Evolutionary conservation across 2,329 filamentous ascomycete species (phyloP).

Genomic region (Purpureocillium takamizusanense): DNA sequence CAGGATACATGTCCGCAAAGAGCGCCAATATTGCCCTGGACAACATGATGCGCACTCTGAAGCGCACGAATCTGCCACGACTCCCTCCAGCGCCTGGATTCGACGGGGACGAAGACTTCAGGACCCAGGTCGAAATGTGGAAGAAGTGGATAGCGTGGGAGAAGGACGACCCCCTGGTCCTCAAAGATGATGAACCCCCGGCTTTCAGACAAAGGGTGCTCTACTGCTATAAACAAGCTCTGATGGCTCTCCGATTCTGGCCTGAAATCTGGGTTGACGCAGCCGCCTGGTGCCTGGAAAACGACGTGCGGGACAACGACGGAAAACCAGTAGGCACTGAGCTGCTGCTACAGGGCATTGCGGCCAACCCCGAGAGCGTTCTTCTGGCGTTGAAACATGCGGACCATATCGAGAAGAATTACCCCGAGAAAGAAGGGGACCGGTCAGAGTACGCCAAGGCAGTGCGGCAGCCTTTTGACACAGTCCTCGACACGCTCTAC

Average conservation of each 20-base stretch:
- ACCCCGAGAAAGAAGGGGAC: slow-evolving; percentile 68
- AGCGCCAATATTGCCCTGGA: slow-evolving; percentile 86
- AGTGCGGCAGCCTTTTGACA: slow-evolving; percentile 76
- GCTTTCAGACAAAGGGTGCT: slow-evolving; percentile 71
- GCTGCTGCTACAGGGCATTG: slow-evolving; percentile 73
- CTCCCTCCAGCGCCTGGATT: slow-evolving; percentile 79
- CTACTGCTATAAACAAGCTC: slow-evolving; percentile 86
- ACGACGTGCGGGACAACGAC: slow-evolving; percentile 55
- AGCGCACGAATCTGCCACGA: slow-evolving; percentile 68
- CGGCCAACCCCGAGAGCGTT: slow-evolving; percentile 88
- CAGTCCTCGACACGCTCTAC: slow-evolving; percentile 80
- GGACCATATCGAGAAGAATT: slow-evolving; percentile 74
- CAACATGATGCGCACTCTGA: slow-evolving; percentile 70
- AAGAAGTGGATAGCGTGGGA: slow-evolving; percentile 94
- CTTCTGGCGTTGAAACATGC: slow-evolving; percentile 83
- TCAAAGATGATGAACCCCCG: slow-evolving; percentile 71
- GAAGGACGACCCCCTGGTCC: slow-evolving; percentile 80
- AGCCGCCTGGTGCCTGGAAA: slow-evolving; percentile 83
- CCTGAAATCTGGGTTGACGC: slow-evolving; percentile 95
- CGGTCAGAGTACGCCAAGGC: slow-evolving; percentile 68
- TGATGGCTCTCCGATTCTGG: slow-evolving; percentile 91
- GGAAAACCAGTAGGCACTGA: slow-evolving; percentile 55
- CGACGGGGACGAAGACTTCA: slow-evolving; percentile 77
- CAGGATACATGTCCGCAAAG: slow-evolving; percentile 92
- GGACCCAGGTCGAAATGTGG: slow-evolving; percentile 80